phyloP scores from a whole-genome alignment of 306 rosid genomes.

The Cyclanthera cordifolia region DNA sequence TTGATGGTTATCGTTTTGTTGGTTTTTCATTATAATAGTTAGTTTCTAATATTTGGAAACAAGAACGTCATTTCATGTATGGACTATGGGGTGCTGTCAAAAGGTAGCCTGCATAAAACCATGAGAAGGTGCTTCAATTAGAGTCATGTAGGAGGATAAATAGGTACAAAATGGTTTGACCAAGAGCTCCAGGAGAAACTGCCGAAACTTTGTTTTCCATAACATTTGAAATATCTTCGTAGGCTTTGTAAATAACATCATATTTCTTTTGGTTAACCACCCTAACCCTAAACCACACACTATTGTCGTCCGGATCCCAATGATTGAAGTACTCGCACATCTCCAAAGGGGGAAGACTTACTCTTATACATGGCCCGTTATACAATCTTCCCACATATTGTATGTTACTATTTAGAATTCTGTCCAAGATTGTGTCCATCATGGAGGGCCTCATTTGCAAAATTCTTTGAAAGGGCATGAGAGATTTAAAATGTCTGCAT shows the following conservation, averaged over 20 bases:
- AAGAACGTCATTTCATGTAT: neutral
- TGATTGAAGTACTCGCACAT: too few relatives aligned
- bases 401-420: too few relatives aligned
- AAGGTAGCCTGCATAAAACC: neutral
- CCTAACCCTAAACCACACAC: too few relatives aligned
- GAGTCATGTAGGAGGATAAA: neutral
- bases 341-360: too few relatives aligned
- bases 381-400: too few relatives aligned
- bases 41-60: neutral
- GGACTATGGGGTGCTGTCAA: neutral
- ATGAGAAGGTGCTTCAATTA: neutral
- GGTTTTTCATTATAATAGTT: neutral
- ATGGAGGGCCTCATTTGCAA: too few relatives aligned
- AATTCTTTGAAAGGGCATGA: too few relatives aligned
- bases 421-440: too few relatives aligned
- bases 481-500: too few relatives aligned
- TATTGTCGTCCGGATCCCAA: too few relatives aligned
- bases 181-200: conserved; percentile 5
- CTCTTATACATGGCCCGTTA: too few relatives aligned
- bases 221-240: neutral
- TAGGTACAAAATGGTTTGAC: neutral
- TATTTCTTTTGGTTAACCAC: neutral
- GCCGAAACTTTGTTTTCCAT: neutral
- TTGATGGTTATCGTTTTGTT: neutral
- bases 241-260: neutral